Conservation (phyloP, 2,329 filamentous ascomycete species). For the Botrytis hyacinthi region DNA sequence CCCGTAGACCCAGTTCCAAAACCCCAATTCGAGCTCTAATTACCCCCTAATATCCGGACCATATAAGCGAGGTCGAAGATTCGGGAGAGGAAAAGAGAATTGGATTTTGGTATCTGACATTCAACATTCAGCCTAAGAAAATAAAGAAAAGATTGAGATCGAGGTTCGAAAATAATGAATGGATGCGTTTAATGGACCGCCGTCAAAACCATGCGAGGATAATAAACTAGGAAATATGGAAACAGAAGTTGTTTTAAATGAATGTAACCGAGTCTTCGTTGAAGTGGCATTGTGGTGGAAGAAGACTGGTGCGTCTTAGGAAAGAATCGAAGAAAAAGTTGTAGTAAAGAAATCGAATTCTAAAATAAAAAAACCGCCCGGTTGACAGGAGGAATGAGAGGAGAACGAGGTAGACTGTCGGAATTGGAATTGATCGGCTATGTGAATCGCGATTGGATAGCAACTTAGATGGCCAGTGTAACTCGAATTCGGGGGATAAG, state of each 20-base stretch:
- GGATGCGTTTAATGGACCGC: not conserved
- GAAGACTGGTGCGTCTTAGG: not conserved
- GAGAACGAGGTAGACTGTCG: too few species aligned
- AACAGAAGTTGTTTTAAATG: not conserved
- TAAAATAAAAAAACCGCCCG: not conserved
- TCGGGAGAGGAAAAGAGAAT: too few species aligned
- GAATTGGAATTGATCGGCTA: too few species aligned
- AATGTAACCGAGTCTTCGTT: not conserved
- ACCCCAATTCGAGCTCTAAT: not conserved
- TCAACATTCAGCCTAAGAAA: not conserved
- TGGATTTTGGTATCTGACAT: not conserved
- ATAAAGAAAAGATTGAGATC: not conserved
- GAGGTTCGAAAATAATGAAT: not conserved
- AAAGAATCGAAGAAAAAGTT: accelerated
- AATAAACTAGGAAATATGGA: not conserved
- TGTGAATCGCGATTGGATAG: too few species aligned
- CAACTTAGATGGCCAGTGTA: too few species aligned
- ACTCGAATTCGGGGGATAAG: too few species aligned
- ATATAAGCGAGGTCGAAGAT: not conserved
- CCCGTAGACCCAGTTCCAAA: not conserved
- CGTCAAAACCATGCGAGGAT: not conserved
- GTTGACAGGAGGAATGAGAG: too few species aligned
- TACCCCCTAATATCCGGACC: not conserved
- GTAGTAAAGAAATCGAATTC: not conserved
- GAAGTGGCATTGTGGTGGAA: not conserved